These are phyloP conservation scores for Paulownia fortunei DNA, from an alignment of 257 asterid genomes.

Conservation along the genomic window DNA sequence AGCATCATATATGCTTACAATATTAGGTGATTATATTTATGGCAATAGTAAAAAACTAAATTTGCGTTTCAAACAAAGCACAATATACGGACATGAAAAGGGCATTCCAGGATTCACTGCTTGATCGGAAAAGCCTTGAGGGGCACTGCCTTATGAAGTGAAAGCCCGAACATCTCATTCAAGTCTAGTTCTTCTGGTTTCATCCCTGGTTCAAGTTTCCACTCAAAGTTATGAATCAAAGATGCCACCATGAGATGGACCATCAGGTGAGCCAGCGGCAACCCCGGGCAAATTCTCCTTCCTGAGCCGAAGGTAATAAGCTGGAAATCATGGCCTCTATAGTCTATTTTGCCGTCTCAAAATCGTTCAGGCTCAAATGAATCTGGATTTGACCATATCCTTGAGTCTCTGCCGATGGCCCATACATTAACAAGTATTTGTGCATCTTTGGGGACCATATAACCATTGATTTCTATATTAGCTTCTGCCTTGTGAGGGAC, in stretches of 20 bases:
- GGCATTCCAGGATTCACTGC: not conserved
- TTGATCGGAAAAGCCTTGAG: not conserved
- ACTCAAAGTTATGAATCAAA: constrained; percentile 2
- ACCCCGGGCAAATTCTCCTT: not conserved
- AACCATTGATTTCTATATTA: not conserved
- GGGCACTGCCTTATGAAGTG: not conserved
- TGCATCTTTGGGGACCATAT: not conserved
- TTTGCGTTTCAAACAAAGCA: too few species aligned
- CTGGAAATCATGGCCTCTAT: not conserved
- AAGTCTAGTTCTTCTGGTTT: not conserved
- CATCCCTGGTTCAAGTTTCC: constrained; percentile 9
- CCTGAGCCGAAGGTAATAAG: not conserved
- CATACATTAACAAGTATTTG: not conserved
- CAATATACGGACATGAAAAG: not conserved
- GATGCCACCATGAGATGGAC: constrained; percentile 1
- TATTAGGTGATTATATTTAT: too few species aligned
- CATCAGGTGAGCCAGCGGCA: constrained; percentile 8
- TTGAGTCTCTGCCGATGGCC: not conserved
- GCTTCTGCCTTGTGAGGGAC: not conserved
- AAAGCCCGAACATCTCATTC: constrained; percentile 2
- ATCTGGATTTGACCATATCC: not conserved
- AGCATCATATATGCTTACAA: too few species aligned
- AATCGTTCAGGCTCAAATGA: constrained; percentile 13
- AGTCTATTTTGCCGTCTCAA: not conserved
- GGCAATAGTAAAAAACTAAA: too few species aligned